Evolutionary conservation across 768 basidiomycete genomes (phyloP).

Genomic region (Infundibulicybe gibba): DNA sequence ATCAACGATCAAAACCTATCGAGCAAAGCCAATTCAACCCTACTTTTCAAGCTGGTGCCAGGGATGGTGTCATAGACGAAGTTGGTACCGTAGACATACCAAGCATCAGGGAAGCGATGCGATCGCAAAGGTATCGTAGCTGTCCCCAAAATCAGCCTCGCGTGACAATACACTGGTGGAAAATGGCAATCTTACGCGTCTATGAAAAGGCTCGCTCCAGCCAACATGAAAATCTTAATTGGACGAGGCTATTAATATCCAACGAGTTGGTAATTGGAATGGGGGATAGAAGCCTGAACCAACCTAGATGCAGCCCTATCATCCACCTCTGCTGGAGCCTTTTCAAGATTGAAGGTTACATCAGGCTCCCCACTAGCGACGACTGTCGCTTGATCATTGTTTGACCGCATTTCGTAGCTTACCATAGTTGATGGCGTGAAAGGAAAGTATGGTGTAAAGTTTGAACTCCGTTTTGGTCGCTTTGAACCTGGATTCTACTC

Average conservation of each 20-base stretch:
- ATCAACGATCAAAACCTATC: too few species aligned
- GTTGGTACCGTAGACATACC: constrained; percentile 44
- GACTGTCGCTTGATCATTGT: constrained; percentile 20
- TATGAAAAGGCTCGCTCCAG: constrained; percentile 67
- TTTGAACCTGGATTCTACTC: too few species aligned
- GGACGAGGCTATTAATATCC: neutral
- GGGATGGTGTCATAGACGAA: neutral
- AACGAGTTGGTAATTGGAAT: constrained; percentile 4
- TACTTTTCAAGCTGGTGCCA: too few species aligned
- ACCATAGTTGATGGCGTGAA: constrained; percentile 23
- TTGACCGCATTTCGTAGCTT: constrained; percentile 32
- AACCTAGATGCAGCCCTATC: constrained; percentile 83
- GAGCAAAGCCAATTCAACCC: too few species aligned
- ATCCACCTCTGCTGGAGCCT: constrained; percentile 85
- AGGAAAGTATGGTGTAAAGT: too few species aligned
- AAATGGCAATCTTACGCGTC: constrained; percentile 31
- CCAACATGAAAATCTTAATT: neutral
- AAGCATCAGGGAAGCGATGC: constrained; percentile 55
- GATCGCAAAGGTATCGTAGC: constrained; percentile 63
- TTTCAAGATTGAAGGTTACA: constrained; percentile 48
- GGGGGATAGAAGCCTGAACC: constrained; percentile 17
- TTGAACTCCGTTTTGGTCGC: too few species aligned
- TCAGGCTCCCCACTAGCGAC: constrained; percentile 20
- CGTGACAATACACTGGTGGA: neutral
- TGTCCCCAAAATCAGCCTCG: neutral